These are phyloP conservation scores for Apiotrichum akiyoshidainum DNA, from an alignment of 1,284 basidiomycete genomes.

Conservation along the genomic window DNA sequence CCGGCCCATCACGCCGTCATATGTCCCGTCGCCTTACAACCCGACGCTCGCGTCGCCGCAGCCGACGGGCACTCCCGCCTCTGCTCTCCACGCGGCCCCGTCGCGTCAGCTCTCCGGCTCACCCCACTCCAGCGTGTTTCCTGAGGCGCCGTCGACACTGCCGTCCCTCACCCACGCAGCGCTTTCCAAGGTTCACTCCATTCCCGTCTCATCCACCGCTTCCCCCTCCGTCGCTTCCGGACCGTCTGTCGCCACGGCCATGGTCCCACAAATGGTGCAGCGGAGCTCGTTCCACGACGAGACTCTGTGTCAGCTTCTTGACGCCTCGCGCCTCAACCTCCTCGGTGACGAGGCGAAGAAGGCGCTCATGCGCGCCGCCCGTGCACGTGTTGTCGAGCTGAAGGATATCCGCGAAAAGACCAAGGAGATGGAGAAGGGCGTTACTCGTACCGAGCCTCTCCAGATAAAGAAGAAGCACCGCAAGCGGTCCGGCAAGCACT, in stretches of 20 bases:
- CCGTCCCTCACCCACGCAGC: neutral
- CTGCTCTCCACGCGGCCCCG: too few relatives aligned
- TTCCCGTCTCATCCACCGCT: neutral
- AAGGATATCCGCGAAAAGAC: slow-evolving; percentile 24
- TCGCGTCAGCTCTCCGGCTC: too few relatives aligned
- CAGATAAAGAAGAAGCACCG: slow-evolving; percentile 11
- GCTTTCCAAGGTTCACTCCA: neutral
- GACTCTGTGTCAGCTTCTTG: slow-evolving; percentile 47
- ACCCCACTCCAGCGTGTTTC: too few relatives aligned
- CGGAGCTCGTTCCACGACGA: slow-evolving; percentile 47
- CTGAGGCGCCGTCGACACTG: neutral
- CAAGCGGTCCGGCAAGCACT: neutral
- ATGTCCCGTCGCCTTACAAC: too few relatives aligned
- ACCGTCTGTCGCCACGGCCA: slow-evolving; percentile 1
- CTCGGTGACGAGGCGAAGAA: slow-evolving; percentile 48
- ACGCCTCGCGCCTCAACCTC: slow-evolving; percentile 42
- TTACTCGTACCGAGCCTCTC: slow-evolving; percentile 9
- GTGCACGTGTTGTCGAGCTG: slow-evolving; percentile 45
- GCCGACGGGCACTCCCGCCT: too few relatives aligned
- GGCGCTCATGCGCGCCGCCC: slow-evolving; percentile 45
- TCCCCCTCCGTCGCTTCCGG: neutral
- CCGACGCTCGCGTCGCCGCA: too few relatives aligned
- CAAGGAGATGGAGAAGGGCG: slow-evolving; percentile 1
- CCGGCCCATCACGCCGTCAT: too few relatives aligned
- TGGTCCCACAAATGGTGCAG: slow-evolving; percentile 1